Conservation (phyloP, 345 rosid genomes). For the Boechera divaricarpa region DNA sequence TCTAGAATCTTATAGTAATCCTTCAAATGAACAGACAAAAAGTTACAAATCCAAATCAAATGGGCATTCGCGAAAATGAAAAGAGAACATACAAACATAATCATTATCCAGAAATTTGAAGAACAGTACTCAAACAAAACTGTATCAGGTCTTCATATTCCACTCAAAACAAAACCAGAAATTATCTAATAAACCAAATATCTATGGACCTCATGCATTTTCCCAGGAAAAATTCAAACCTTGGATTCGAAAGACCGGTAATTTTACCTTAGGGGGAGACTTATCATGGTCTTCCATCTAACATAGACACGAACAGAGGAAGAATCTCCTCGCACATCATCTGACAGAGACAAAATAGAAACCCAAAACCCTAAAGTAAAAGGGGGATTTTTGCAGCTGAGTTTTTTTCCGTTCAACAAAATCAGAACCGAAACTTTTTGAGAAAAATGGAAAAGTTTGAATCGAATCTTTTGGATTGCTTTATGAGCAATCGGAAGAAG, state of each 20-base stretch:
- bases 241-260: background rate
- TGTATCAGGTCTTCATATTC: background rate
- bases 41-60: slow-evolving; percentile 20
- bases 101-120: slow-evolving; percentile 9
- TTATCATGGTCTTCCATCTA: slow-evolving; percentile 58
- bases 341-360: slow-evolving; percentile 20
- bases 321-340: slow-evolving; percentile 44
- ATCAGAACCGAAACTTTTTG: slow-evolving; percentile 12
- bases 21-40: slow-evolving; percentile 45
- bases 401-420: slow-evolving; percentile 9
- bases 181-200: slow-evolving; percentile 4
- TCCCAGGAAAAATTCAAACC: background rate
- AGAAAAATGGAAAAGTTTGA: background rate
- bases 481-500: slow-evolving; percentile 7
- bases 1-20: slow-evolving; percentile 82
- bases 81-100: slow-evolving; percentile 30
- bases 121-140: background rate
- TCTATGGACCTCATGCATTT: slow-evolving; percentile 8
- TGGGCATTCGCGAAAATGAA: slow-evolving; percentile 9
- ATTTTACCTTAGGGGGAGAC: slow-evolving; percentile 50
- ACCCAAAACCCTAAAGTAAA: slow-evolving; percentile 28
- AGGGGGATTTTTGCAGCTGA: slow-evolving; percentile 13
- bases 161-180: slow-evolving; percentile 1
- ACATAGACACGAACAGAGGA: slow-evolving; percentile 35
- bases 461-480: slow-evolving; percentile 37